Evolutionary conservation across 768 basidiomycete species (phyloP).

Genomic region (Tylopilus subfusipes): DNA sequence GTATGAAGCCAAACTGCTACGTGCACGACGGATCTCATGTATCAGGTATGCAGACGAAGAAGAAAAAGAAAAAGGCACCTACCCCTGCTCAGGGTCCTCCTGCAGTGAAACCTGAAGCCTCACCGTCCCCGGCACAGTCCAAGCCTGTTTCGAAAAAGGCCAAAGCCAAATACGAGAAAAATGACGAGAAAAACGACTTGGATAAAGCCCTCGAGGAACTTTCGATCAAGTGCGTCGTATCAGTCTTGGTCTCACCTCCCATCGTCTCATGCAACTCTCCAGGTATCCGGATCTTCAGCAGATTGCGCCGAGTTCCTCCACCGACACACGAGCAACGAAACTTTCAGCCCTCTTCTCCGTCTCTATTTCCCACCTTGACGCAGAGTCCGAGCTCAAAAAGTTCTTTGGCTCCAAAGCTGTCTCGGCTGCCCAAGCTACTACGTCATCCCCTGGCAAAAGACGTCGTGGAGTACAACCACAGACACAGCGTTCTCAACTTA

Average conservation of each 20-base stretch:
- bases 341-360: conserved; percentile 65
- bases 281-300: conserved; percentile 56
- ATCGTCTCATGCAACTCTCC: conserved; percentile 1
- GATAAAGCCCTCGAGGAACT: conserved; percentile 83
- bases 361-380: conserved; percentile 78
- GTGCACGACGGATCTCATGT: background rate
- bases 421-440: conserved; percentile 48
- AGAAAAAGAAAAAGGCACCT: conserved; percentile 38
- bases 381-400: conserved; percentile 85
- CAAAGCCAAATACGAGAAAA: conserved; percentile 59
- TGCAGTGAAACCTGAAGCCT: conserved; percentile 3
- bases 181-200: conserved; percentile 69
- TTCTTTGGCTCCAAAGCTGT: conserved; percentile 95
- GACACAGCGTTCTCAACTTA: conserved; percentile 63
- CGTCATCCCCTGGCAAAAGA: conserved; percentile 34
- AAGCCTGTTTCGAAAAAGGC: conserved; percentile 59
- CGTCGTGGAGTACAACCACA: conserved; percentile 37
- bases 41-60: conserved; percentile 31
- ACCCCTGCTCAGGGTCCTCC: background rate
- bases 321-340: conserved; percentile 30
- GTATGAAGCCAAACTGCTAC: conserved; percentile 4
- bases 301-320: conserved; percentile 20
- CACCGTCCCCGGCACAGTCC: conserved; percentile 15
- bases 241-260: background rate
- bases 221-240: conserved; percentile 57